Evolutionary conservation across 106 monocot species (phyloP).

Genomic region (Vanilla planifolia): DNA sequence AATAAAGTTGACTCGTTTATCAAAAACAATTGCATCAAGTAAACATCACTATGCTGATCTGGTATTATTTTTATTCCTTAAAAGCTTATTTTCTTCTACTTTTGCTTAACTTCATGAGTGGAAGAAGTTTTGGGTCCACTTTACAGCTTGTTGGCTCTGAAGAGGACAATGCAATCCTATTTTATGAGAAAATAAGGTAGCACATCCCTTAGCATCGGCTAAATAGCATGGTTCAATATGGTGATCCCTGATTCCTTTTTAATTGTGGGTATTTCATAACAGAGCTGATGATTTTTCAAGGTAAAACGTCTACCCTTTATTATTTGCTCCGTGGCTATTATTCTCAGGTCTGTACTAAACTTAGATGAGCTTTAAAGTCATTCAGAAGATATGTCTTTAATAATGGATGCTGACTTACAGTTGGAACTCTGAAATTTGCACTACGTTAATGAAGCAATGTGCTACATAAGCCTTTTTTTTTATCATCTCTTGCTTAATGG

Average conservation of each 20-base stretch:
- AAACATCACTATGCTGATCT: slow-evolving; percentile 81
- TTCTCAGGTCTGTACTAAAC: background rate
- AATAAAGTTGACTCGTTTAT: slow-evolving; percentile 46
- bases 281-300: slow-evolving; percentile 91
- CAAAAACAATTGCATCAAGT: slow-evolving; percentile 23
- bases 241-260: background rate
- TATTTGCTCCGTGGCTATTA: no score
- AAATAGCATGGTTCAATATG: background rate
- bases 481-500: no score
- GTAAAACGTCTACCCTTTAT: slow-evolving; percentile 31
- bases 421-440: background rate
- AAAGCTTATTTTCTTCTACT: background rate
- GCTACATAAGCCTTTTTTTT: no score
- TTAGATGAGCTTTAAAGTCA: background rate
- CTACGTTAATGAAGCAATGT: no score
- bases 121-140: background rate
- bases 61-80: slow-evolving; percentile 26
- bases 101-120: background rate
- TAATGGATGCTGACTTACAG: background rate
- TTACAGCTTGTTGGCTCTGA: slow-evolving; percentile 76
- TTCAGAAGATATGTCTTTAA: background rate
- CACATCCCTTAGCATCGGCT: background rate
- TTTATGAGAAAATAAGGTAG: slow-evolving; percentile 90
- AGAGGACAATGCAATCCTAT: slow-evolving; percentile 87
- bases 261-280: slow-evolving; percentile 13